Base-by-base conservation (phyloP, 2,329 filamentous ascomycete species). In the Aspergillus chevalieri region DNA sequence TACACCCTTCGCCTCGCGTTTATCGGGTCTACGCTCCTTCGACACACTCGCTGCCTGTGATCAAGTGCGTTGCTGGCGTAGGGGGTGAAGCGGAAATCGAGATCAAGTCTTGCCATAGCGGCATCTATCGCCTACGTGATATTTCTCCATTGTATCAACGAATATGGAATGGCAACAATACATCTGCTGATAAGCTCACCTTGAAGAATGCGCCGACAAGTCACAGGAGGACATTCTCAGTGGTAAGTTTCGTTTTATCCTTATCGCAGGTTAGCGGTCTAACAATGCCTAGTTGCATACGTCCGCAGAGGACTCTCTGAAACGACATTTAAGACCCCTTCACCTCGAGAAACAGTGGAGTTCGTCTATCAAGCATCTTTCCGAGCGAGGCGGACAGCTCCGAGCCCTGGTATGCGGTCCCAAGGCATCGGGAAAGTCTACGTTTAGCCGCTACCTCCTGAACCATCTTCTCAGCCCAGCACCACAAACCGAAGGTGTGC, bases 341-440 rank as follows among this genome's bases (percentile, higher is more conserved):
- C 70, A 74, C 56, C 60, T 73, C 19, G 66, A 71, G 17, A 71
- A 69, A 46, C 66, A 72, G 60, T 74, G 71, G 71, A 72, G 69
- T 47, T 58, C 64, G 7, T 65, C 66, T 12, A 76, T 71, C 56
- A 76, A 70, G 60, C 67, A 67, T 30, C 66, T 71, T 46, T 75
- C 67, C 46, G 68, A 63, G 52, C 72, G 59, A 56, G 69, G 62
- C 54, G 70, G 61, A 48, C 62, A 53, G 54, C 65, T 65, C 46
- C 64, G 63, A 49, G 72, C 78, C 6, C 61, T 83, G 45, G 65
- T 81, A 6, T 76, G 78, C 48, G 81, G 81, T 5, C 71, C 76
- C 6, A 78, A 82, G 53, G 74, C 71, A 0, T 75, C 79, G 21
- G 81, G 81, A 21, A 83, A 84, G 60, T 83, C 81, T 7, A 83